Percentiles rank a stretch among this genome's conserved stretches.
These are phyloP conservation scores for Lasiodiplodia hormozganensis DNA, from an alignment of 2,329 filamentous ascomycete species.

Conservation along the genomic window DNA sequence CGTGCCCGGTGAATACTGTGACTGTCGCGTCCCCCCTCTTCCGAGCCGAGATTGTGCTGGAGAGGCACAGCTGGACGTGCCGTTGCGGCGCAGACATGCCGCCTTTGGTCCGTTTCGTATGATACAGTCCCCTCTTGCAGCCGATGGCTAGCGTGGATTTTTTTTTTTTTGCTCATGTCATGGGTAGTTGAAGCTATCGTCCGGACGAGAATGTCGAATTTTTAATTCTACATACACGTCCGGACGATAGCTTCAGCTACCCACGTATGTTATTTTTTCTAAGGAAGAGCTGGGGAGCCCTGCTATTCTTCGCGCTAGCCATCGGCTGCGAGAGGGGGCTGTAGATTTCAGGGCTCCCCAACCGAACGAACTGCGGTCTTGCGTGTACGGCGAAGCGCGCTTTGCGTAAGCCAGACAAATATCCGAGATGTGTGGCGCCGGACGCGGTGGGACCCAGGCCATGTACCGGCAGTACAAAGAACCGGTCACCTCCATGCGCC, in stretches of 20 bases:
- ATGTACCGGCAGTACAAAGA: conserved; percentile 7
- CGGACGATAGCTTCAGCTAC: too few species aligned
- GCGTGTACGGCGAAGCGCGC: neutral
- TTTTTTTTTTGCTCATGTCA: too few species aligned
- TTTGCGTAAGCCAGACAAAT: neutral
- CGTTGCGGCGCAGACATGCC: neutral
- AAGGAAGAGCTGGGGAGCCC: too few species aligned
- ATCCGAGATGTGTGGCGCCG: neutral
- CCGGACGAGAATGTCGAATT: too few species aligned
- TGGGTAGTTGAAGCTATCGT: too few species aligned
- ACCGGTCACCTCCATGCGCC: neutral
- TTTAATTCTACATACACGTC: too few species aligned
- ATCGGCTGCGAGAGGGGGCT: too few species aligned
- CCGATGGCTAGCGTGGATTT: too few species aligned
- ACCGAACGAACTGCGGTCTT: neutral
- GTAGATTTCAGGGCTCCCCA: neutral
- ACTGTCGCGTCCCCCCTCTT: neutral
- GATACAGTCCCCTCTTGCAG: too few species aligned
- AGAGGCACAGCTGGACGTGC: neutral
- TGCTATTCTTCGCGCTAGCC: too few species aligned
- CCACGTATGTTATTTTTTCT: too few species aligned
- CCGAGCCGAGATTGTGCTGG: neutral
- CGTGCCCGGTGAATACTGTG: neutral
- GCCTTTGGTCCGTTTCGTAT: too few species aligned
- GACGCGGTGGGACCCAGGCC: neutral